These are phyloP conservation scores for Dictyostelium intermedium DNA, from an alignment of 78 protist genomes.

Conservation along the genomic window DNA sequence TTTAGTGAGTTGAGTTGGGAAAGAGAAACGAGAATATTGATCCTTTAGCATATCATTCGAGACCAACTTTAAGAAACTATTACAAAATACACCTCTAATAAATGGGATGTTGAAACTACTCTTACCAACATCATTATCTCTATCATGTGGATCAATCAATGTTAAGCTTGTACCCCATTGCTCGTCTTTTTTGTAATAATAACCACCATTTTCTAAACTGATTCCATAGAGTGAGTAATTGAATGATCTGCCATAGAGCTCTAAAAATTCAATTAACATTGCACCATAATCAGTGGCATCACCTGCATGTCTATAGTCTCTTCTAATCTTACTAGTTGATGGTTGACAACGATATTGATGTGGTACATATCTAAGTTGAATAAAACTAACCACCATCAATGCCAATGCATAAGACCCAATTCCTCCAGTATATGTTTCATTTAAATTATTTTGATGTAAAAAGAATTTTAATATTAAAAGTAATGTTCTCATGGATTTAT, in stretches of 20 bases:
- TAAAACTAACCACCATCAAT: conserved; percentile 84
- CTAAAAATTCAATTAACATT: conserved; percentile 58
- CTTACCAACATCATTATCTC: conserved; percentile 67
- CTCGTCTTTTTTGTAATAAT: conserved; percentile 4
- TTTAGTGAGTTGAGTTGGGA: conserved; percentile 49
- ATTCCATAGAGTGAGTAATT: conserved; percentile 52
- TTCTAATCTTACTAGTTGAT: not conserved
- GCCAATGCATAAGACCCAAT: conserved; percentile 87
- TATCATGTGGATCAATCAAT: conserved; percentile 55
- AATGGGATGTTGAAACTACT: conserved; percentile 73
- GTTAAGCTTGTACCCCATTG: conserved; percentile 42
- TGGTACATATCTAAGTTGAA: conserved; percentile 49
- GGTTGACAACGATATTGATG: not conserved
- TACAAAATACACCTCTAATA: conserved; percentile 45
- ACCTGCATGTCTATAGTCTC: conserved; percentile 29
- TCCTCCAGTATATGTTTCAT: conserved; percentile 94
- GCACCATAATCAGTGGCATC: conserved; percentile 64
- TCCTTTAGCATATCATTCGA: conserved; percentile 39
- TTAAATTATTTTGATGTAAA: conserved; percentile 77
- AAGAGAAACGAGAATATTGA: conserved; percentile 9
- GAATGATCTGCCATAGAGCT: conserved; percentile 55
- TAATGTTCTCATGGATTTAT: conserved; percentile 64
- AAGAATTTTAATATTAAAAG: conserved; percentile 82
- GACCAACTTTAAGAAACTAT: conserved; percentile 18
- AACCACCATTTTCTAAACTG: conserved; percentile 41